Conservation (phyloP, 2,329 filamentous ascomycete genomes). For the Hyphodiscus sp. region DNA sequence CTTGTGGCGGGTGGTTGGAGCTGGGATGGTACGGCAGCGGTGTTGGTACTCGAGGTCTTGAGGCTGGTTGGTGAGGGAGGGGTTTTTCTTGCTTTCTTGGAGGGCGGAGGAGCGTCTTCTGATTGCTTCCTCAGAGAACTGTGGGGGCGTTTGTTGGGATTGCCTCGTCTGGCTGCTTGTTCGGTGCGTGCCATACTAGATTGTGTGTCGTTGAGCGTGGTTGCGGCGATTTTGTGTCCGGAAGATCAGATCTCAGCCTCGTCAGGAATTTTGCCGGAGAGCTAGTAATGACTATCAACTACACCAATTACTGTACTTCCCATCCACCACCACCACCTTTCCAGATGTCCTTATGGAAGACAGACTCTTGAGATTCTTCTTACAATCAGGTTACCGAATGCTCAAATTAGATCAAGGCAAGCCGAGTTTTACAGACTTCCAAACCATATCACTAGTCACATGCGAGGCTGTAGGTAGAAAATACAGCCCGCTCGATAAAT, state of each 20-base stretch:
- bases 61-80: conserved; percentile 2
- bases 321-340: no score
- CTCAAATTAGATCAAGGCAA: background rate
- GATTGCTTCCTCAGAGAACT: conserved; percentile 2
- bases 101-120: background rate
- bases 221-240: background rate
- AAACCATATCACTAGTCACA: background rate
- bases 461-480: background rate
- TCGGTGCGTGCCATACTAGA: conserved; percentile 7
- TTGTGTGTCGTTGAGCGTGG: background rate
- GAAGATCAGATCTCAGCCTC: background rate
- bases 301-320: background rate
- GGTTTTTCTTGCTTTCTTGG: conserved; percentile 5
- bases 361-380: no score
- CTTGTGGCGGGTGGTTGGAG: background rate
- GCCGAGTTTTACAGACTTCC: background rate
- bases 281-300: no score
- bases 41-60: background rate
- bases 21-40: background rate
- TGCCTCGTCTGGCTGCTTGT: conserved; percentile 1
- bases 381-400: no score
- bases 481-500: background rate
- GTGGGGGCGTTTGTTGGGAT: background rate
- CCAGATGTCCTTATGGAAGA: no score
- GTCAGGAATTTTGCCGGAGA: background rate